Evolutionary conservation across 495 filamentous ascomycete species (phyloP).

Genomic region (Paragyromitra xinjiangensis): DNA sequence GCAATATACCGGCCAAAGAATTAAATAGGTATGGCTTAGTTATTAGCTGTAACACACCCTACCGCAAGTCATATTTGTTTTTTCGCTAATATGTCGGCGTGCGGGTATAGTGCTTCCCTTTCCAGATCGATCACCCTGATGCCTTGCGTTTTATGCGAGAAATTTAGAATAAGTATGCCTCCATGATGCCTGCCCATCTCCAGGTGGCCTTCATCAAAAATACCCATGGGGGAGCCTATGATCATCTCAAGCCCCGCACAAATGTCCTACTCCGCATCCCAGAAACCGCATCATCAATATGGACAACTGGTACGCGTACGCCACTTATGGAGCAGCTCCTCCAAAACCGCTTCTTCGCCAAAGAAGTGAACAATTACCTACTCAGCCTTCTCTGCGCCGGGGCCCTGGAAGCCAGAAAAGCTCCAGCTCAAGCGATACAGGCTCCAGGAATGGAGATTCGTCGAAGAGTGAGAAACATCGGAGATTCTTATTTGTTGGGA

Average conservation of each 20-base stretch:
- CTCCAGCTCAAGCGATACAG: constrained; percentile 28
- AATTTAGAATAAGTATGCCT: constrained; percentile 45
- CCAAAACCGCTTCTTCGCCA: constrained; percentile 19
- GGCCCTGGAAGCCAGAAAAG: constrained; percentile 32
- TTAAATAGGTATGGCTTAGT: too few species aligned
- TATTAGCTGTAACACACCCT: too few species aligned
- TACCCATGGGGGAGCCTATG: constrained; percentile 34
- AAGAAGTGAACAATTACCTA: constrained; percentile 20
- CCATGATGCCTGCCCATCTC: constrained; percentile 39
- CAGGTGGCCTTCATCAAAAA: constrained; percentile 28
- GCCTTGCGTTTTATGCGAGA: constrained; percentile 28
- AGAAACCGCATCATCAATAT: constrained; percentile 33
- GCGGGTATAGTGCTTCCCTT: constrained; percentile 7
- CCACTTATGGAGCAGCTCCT: constrained; percentile 14
- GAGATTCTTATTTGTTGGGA: constrained; percentile 29
- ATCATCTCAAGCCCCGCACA: constrained; percentile 33
- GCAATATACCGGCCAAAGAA: not conserved
- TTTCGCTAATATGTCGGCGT: not conserved
- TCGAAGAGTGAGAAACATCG: constrained; percentile 20
- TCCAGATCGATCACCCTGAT: constrained; percentile 43
- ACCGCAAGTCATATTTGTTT: too few species aligned
- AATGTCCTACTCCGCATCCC: constrained; percentile 27
- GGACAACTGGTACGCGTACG: constrained; percentile 42
- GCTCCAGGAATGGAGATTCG: constrained; percentile 9
- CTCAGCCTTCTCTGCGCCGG: constrained; percentile 11